Evolutionary conservation across 2,329 filamentous ascomycete species (phyloP), one percentile per base, ranked within the genome.

Genomic region (Paramyrothecium roridum): DNA sequence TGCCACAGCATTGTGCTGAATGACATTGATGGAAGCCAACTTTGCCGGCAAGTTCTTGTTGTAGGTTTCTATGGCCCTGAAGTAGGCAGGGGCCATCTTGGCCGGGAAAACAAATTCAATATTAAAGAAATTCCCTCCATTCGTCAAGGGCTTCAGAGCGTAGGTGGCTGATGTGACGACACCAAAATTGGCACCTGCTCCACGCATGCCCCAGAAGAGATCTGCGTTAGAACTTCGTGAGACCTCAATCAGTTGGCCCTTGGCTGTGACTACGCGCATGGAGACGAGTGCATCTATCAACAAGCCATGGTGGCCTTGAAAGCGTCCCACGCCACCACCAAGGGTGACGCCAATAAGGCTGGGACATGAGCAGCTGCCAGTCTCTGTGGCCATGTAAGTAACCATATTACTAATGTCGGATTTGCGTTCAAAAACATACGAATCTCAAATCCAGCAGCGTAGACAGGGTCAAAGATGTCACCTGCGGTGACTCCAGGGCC

Each of bases 191-290:
- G 71, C 65, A 7, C 79, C 78, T 1, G 77, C 79, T 8, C 79
- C 79, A 22, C 76, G 72, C 6, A 81, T 64, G 20, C 78, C 79
- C 73, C 75, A 80, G 65, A 78, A 81, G 1, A 81, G 66, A 52
- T 79, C 76, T 0, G 63, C 52, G 45, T 80, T 71, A 26, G 73
- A 59, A 3, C 63, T 62, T 2, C 73, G 67, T 1, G 76, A 80
- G 67, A 70, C 69, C 2, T 63, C 65, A 3, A 76, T 61, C 12
- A 73, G 48, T 1, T 61, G 53, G 0, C 74, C 75, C 20, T 71
- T 61, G 6, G 73, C 71, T 3, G 74, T 67, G 2, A 79, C 72
- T 8, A 79, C 65, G 34, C 72, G 64, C 1, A 65, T 70, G 1
- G 67, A 68, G 8, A 76, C 26, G 3, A 80, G 62, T 12, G 74